Evolutionary conservation across 495 filamentous ascomycete genomes (phyloP).

Genomic region (Jackrogersella multiformis): DNA sequence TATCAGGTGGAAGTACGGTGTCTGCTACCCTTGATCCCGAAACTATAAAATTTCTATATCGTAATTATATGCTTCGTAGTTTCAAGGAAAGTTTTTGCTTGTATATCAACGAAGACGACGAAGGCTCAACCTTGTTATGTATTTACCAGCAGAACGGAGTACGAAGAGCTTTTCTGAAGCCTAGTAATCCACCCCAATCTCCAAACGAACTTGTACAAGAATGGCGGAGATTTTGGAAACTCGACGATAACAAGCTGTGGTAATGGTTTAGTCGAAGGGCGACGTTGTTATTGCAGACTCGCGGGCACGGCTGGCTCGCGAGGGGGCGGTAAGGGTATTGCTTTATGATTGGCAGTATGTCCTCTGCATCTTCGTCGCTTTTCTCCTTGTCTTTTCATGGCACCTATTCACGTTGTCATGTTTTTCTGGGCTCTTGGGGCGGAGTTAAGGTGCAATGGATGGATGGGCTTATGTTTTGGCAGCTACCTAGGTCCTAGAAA

Average conservation of each 20-base stretch:
- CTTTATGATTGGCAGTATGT: too few relatives aligned
- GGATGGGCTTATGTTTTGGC: too few relatives aligned
- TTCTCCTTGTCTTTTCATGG: too few relatives aligned
- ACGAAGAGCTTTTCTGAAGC: neutral
- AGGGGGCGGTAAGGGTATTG: too few relatives aligned
- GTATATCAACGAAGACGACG: neutral
- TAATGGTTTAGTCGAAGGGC: neutral
- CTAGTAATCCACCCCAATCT: neutral
- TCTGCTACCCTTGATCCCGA: neutral
- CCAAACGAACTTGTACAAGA: neutral
- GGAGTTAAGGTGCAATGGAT: too few relatives aligned
- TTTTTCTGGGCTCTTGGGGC: too few relatives aligned
- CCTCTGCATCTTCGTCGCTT: too few relatives aligned
- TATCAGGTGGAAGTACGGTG: too few relatives aligned
- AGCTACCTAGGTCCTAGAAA: too few relatives aligned
- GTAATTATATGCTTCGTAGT: neutral
- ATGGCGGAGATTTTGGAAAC: neutral
- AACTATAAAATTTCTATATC: constrained; percentile 1
- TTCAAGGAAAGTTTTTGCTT: neutral
- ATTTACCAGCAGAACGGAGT: neutral
- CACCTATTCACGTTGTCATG: too few relatives aligned
- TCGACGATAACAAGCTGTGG: neutral
- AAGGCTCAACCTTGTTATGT: neutral
- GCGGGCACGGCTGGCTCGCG: too few relatives aligned
- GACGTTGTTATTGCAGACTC: too few relatives aligned